phyloP scores from a whole-genome alignment of 2,329 filamentous ascomycete species.

The Fusarium drepaniforme region DNA sequence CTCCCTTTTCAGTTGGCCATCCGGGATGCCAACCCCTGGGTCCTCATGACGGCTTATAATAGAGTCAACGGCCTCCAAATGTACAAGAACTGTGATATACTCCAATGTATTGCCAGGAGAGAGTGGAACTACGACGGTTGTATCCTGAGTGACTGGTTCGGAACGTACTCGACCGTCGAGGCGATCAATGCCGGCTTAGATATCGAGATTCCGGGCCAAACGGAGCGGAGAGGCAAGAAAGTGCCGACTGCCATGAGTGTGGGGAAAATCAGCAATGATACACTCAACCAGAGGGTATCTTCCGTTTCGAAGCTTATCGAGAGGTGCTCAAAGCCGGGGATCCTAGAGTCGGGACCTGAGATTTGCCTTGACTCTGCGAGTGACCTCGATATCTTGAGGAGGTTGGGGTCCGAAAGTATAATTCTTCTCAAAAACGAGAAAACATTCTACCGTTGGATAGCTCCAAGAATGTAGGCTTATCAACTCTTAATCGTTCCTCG shows the following conservation, averaged over 20 bases:
- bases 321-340: slow-evolving; percentile 62
- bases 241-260: slow-evolving; percentile 65
- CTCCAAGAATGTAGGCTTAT: slow-evolving; percentile 63
- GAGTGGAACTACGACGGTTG: slow-evolving; percentile 71
- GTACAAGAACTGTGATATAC: slow-evolving; percentile 64
- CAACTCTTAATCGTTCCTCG: accelerated
- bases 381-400: slow-evolving; percentile 73
- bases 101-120: slow-evolving; percentile 63
- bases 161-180: slow-evolving; percentile 66
- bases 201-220: slow-evolving; percentile 71
- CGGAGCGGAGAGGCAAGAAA: slow-evolving; percentile 61
- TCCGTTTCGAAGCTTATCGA: slow-evolving; percentile 71
- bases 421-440: slow-evolving; percentile 81
- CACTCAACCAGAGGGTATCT: slow-evolving; percentile 69
- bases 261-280: slow-evolving; percentile 66
- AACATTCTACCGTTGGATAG: slow-evolving; percentile 72
- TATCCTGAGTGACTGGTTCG: slow-evolving; percentile 67
- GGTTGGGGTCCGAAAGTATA: slow-evolving; percentile 75
- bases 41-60: slow-evolving; percentile 72
- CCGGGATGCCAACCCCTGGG: slow-evolving; percentile 62
- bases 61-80: slow-evolving; percentile 69
- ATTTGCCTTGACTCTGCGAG: slow-evolving; percentile 66
- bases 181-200: slow-evolving; percentile 66
- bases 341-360: slow-evolving; percentile 67
- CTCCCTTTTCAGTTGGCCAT: slow-evolving; percentile 1